phyloP scores from a whole-genome alignment of 352 stramenopile genomes.

The Globisporangium splendens region DNA sequence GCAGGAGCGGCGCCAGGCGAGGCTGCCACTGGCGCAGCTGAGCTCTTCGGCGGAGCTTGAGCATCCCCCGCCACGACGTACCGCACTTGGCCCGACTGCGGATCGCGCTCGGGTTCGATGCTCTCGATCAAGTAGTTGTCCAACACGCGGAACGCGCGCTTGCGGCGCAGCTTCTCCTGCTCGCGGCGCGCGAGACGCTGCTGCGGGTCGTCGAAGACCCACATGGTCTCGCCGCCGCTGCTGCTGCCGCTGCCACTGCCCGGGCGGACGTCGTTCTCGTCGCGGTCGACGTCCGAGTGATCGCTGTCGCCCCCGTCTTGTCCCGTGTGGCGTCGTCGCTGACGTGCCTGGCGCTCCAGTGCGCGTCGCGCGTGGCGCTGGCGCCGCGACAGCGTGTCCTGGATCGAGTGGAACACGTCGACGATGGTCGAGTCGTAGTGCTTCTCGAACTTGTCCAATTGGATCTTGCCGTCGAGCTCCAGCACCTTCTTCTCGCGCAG shows the following conservation, averaged over 20 bases:
- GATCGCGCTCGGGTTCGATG: slow-evolving; percentile 7
- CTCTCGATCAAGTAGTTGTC: slow-evolving; percentile 38
- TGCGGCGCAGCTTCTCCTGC: slow-evolving; percentile 47
- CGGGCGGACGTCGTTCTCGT: slow-evolving; percentile 18
- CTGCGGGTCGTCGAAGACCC: slow-evolving; percentile 43
- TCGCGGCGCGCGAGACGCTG: slow-evolving; percentile 50
- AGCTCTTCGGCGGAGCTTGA: background rate
- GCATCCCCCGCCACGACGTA: background rate
- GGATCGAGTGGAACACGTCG: slow-evolving; percentile 51
- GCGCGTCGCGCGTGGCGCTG: slow-evolving; percentile 1
- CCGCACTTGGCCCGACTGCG: background rate
- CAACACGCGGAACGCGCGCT: slow-evolving; percentile 51
- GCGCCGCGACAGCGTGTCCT: slow-evolving; percentile 24
- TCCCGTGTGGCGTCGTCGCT: background rate
- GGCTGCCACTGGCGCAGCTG: background rate
- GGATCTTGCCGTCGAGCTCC: slow-evolving; percentile 45
- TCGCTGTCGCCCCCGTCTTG: background rate
- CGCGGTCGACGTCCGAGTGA: slow-evolving; percentile 17
- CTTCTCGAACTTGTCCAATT: slow-evolving; percentile 49
- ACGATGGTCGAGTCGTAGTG: slow-evolving; percentile 62
- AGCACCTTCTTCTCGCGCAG: slow-evolving; percentile 58
- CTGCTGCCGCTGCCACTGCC: slow-evolving; percentile 24
- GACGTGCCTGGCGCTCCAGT: background rate
- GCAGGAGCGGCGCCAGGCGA: slow-evolving; percentile 14
- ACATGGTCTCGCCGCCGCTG: slow-evolving; percentile 45